phyloP scores from a whole-genome alignment of 2,329 filamentous ascomycete genomes.

The Fusarium sp. region DNA sequence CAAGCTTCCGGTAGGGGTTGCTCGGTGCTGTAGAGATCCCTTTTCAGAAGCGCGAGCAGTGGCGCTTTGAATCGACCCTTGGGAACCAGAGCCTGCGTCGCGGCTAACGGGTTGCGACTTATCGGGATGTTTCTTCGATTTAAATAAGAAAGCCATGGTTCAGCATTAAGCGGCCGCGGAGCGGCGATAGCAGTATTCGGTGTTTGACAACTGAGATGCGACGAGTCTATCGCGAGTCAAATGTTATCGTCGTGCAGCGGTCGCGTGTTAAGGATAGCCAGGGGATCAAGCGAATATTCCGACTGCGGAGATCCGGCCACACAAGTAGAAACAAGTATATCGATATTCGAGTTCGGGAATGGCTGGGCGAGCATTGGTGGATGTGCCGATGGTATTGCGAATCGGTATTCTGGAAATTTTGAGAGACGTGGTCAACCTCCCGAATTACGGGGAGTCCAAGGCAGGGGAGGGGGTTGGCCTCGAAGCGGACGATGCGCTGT shows the following conservation, averaged over 20 bases:
- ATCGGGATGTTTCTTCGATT: slow-evolving; percentile 81
- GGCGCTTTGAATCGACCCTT: slow-evolving; percentile 61
- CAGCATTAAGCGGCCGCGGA: slow-evolving; percentile 53
- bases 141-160: slow-evolving; percentile 84
- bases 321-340: slow-evolving; percentile 48
- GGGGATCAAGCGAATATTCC: slow-evolving; percentile 19
- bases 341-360: slow-evolving; percentile 54
- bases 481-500: slow-evolving; percentile 38
- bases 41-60: slow-evolving; percentile 65
- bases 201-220: slow-evolving; percentile 11
- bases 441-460: slow-evolving; percentile 45
- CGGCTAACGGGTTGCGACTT: slow-evolving; percentile 64
- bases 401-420: slow-evolving; percentile 46
- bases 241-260: slow-evolving; percentile 17
- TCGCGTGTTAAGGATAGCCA: slow-evolving; percentile 40
- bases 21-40: slow-evolving; percentile 62
- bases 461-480: slow-evolving; percentile 40
- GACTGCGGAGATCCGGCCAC: slow-evolving; percentile 40
- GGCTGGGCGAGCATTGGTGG: slow-evolving; percentile 58
- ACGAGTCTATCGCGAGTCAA: slow-evolving; percentile 10
- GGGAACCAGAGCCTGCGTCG: slow-evolving; percentile 60
- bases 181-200: slow-evolving; percentile 47
- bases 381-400: slow-evolving; percentile 41
- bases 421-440: slow-evolving; percentile 49
- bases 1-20: slow-evolving; percentile 81